Conservation (phyloP, 192 early-diverging fungal species). For the Backusella tarrabulga region DNA sequence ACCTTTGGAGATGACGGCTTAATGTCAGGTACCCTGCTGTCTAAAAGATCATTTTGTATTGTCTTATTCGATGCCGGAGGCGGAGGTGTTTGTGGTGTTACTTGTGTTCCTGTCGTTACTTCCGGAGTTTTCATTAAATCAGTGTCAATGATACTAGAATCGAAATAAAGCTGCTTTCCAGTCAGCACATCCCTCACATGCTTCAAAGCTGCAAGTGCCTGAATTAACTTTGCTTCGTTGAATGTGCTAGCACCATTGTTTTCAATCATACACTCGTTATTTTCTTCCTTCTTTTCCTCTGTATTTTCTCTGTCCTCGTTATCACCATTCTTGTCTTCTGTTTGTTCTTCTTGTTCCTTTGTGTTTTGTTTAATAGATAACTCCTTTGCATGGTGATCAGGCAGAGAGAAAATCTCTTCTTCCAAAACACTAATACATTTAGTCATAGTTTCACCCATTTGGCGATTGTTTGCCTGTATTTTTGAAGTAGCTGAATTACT, state of each 20-base stretch:
- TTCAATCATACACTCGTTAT: conserved; percentile 11
- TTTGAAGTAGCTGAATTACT: not conserved
- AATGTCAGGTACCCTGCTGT: not conserved
- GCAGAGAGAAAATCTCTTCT: conserved; percentile 34
- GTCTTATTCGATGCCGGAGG: not conserved
- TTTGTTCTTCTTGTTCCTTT: not conserved
- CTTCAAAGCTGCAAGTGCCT: conserved; percentile 49
- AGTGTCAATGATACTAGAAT: conserved; percentile 13
- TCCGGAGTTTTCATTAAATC: not conserved
- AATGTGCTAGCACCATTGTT: not conserved
- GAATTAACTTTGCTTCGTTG: conserved; percentile 39
- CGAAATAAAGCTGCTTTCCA: conserved; percentile 43
- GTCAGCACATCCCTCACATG: conserved; percentile 53
- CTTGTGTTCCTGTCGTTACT: not conserved
- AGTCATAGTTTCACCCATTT: conserved; percentile 35
- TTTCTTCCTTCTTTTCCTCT: not conserved
- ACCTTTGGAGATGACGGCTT: too few species aligned
- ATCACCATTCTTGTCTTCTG: not conserved
- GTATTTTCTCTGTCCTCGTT: not conserved
- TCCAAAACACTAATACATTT: conserved; percentile 47
- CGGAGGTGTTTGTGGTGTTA: not conserved
- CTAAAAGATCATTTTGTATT: not conserved
- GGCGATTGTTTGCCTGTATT: conserved; percentile 23
- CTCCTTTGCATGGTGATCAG: not conserved
- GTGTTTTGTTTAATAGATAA: not conserved